Evolutionary conservation across 2,329 filamentous ascomycete species (phyloP).

Genomic region (Didymella segeticola): DNA sequence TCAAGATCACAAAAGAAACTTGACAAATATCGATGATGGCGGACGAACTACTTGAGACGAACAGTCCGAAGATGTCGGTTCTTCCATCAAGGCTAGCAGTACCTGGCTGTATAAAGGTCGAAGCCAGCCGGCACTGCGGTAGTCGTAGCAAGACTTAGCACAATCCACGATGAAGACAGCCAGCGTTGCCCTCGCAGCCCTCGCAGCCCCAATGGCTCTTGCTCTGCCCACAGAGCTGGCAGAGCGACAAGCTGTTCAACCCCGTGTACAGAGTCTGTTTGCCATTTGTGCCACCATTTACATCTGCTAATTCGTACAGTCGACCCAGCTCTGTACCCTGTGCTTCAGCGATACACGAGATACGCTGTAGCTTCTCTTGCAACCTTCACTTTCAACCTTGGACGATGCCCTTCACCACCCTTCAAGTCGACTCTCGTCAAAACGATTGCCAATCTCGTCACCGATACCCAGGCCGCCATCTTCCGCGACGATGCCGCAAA

Average conservation of each 20-base stretch:
- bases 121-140: neutral
- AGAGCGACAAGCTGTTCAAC: conserved; percentile 5
- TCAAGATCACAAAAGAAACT: neutral
- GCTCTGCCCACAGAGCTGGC: conserved; percentile 12
- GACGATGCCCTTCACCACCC: conserved; percentile 19
- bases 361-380: conserved; percentile 23
- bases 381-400: conserved; percentile 21
- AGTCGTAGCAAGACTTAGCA: neutral
- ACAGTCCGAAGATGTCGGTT: neutral
- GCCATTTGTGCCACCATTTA: neutral
- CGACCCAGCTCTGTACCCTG: conserved; percentile 12
- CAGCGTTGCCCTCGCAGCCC: conserved; percentile 13
- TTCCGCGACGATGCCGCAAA: conserved; percentile 19
- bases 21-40: neutral
- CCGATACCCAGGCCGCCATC: conserved; percentile 21
- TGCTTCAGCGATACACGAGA: conserved; percentile 23
- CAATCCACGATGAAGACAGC: conserved; percentile 16
- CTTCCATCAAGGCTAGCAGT: neutral
- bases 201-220: conserved; percentile 11
- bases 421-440: conserved; percentile 20
- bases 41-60: neutral
- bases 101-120: neutral
- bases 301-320: conserved; percentile 7
- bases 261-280: conserved; percentile 6
- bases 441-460: conserved; percentile 10